phyloP scores from a whole-genome alignment of 805 yeast species.

The Starmerella davenportii region DNA sequence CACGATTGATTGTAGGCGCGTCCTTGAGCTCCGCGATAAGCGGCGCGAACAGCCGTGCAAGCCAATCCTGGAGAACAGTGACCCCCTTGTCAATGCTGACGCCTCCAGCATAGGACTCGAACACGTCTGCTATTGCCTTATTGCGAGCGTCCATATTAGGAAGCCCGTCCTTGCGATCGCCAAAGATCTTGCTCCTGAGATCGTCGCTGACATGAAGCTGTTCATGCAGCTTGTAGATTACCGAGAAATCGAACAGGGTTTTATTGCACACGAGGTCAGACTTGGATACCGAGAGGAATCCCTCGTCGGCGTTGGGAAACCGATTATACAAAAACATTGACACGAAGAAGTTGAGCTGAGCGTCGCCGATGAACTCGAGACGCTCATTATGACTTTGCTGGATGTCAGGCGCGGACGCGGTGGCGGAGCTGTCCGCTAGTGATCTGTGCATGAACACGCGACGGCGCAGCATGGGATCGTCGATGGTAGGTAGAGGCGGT shows the following conservation, averaged over 20 bases:
- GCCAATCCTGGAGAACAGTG: constrained; percentile 20
- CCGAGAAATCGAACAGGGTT: constrained; percentile 51
- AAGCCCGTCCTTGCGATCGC: background rate
- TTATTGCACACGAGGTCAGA: constrained; percentile 55
- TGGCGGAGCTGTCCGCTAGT: constrained; percentile 26
- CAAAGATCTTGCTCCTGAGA: constrained; percentile 11
- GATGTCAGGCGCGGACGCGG: constrained; percentile 38
- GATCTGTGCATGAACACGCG: constrained; percentile 66
- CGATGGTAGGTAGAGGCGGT: constrained; percentile 55
- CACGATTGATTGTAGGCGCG: constrained; percentile 29
- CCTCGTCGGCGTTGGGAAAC: constrained; percentile 63
- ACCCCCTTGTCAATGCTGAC: constrained; percentile 25
- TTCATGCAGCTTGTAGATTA: constrained; percentile 42
- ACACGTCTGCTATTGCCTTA: constrained; percentile 71
- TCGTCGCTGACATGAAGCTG: constrained; percentile 9
- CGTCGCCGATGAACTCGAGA: constrained; percentile 79
- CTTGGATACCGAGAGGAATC: constrained; percentile 56
- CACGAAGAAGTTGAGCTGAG: constrained; percentile 55
- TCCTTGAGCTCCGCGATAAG: constrained; percentile 18
- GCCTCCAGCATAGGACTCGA: constrained; percentile 91
- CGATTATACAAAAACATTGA: constrained; percentile 47
- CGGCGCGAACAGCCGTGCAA: constrained; percentile 21
- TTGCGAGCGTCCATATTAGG: constrained; percentile 14
- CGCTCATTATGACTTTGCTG: constrained; percentile 63
- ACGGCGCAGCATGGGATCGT: constrained; percentile 38